Conservation (phyloP, 2,329 filamentous ascomycete genomes). For the Emmonsiellopsis sp. region DNA sequence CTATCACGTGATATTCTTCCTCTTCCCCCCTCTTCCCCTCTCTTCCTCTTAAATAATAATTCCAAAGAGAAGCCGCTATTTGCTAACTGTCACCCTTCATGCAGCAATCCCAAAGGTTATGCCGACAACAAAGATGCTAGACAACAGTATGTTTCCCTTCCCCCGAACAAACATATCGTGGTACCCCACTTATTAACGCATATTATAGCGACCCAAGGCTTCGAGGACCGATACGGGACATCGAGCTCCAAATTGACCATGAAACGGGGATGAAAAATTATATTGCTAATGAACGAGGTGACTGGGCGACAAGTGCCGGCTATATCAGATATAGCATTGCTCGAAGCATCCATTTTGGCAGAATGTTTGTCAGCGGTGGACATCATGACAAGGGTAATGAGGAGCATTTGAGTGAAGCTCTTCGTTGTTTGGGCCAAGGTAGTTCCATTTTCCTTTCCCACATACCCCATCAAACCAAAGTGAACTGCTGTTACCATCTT, state of each 20-base stretch:
- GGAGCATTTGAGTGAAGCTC: slow-evolving; percentile 68
- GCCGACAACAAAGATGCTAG: slow-evolving; percentile 79
- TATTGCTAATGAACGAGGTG: slow-evolving; percentile 79
- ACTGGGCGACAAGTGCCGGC: slow-evolving; percentile 82
- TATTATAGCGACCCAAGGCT: slow-evolving; percentile 56
- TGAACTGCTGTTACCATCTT: no score
- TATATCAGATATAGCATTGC: slow-evolving; percentile 69
- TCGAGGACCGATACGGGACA: slow-evolving; percentile 62
- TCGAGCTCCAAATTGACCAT: slow-evolving; percentile 64
- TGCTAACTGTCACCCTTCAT: slow-evolving; percentile 48
- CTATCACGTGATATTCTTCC: neutral
- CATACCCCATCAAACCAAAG: no score
- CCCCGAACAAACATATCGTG: neutral
- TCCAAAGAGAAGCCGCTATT: neutral
- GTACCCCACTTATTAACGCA: slow-evolving; percentile 28
- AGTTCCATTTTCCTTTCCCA: neutral
- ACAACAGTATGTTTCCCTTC: slow-evolving; percentile 29
- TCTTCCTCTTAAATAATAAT: neutral
- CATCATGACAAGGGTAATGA: slow-evolving; percentile 53
- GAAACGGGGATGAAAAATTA: slow-evolving; percentile 98
- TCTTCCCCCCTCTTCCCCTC: neutral
- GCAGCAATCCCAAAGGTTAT: slow-evolving; percentile 67
- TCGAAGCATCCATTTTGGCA: slow-evolving; percentile 67
- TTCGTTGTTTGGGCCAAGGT: slow-evolving; percentile 66
- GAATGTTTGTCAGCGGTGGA: slow-evolving; percentile 61